Conservation (phyloP, 2,329 filamentous ascomycete genomes). For the Blastomyces silverae region DNA sequence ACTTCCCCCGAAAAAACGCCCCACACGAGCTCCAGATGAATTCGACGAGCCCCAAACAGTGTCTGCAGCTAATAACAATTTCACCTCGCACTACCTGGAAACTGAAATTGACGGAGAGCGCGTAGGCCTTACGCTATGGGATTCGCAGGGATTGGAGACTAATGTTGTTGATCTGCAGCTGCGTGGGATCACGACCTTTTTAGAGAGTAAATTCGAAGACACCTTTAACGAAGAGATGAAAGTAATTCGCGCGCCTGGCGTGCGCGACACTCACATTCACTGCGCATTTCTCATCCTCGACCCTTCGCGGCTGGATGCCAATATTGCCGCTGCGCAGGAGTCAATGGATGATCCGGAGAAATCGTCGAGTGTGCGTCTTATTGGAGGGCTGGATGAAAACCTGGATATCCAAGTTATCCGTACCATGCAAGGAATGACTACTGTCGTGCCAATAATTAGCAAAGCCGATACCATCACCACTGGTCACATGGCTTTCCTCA, state of each 20-base stretch:
- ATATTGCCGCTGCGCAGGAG: conserved; percentile 61
- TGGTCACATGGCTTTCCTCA: conserved; percentile 85
- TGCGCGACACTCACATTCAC: conserved; percentile 94
- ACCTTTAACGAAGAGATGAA: conserved; percentile 98
- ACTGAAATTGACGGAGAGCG: conserved; percentile 90
- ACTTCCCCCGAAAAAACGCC: conserved; percentile 70
- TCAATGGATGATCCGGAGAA: conserved; percentile 51
- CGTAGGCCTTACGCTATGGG: conserved; percentile 90
- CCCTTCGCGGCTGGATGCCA: conserved; percentile 75
- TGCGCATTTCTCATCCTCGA: conserved; percentile 90
- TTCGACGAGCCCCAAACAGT: conserved; percentile 48
- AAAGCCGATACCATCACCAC: conserved; percentile 97
- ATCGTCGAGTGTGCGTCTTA: conserved; percentile 33
- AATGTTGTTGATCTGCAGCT: conserved; percentile 91
- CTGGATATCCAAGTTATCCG: conserved; percentile 86
- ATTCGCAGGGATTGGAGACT: conserved; percentile 91
- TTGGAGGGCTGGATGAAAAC: conserved; percentile 74
- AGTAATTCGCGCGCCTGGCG: conserved; percentile 84
- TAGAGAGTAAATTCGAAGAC: conserved; percentile 98
- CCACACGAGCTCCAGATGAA: conserved; percentile 52
- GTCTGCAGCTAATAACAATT: conserved; percentile 56
- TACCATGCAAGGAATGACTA: conserved; percentile 85
- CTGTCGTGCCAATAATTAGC: conserved; percentile 87
- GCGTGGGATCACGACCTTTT: conserved; percentile 80
- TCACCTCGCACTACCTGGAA: conserved; percentile 83